These are phyloP conservation scores for Phytophthora litchii DNA, from an alignment of 352 stramenopile species.

Conservation along the genomic window DNA sequence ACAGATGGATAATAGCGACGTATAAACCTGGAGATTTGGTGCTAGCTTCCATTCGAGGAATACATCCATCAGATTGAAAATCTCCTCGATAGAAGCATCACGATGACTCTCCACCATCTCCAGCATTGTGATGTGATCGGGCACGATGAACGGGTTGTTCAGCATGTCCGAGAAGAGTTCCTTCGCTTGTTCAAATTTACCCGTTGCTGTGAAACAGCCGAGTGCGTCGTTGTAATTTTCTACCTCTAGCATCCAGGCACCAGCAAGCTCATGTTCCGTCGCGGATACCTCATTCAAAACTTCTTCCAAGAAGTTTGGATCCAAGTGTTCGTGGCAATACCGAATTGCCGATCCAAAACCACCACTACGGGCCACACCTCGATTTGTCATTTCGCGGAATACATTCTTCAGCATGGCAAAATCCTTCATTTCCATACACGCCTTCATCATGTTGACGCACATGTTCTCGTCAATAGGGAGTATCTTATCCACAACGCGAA, in stretches of 20 bases:
- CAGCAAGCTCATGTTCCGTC: slow-evolving; percentile 46
- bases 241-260: slow-evolving; percentile 61
- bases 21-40: slow-evolving; percentile 78
- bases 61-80: slow-evolving; percentile 74
- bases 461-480: slow-evolving; percentile 75
- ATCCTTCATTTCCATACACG: slow-evolving; percentile 45
- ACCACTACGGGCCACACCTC: slow-evolving; percentile 54
- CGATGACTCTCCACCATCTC: slow-evolving; percentile 78
- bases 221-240: slow-evolving; percentile 84
- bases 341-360: slow-evolving; percentile 76
- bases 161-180: slow-evolving; percentile 72
- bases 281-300: slow-evolving; percentile 62
- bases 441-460: slow-evolving; percentile 78
- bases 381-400: slow-evolving; percentile 58
- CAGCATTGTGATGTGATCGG: slow-evolving; percentile 79
- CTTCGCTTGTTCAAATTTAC: slow-evolving; percentile 52
- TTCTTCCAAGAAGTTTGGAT: slow-evolving; percentile 60
- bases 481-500: slow-evolving; percentile 30
- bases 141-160: slow-evolving; percentile 55
- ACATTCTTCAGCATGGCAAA: slow-evolving; percentile 50
- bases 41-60: slow-evolving; percentile 64
- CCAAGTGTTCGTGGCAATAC: slow-evolving; percentile 55
- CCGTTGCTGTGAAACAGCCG: slow-evolving; percentile 63
- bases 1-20: slow-evolving; percentile 72
- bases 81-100: slow-evolving; percentile 57